Conservation (phyloP, 1,284 basidiomycete genomes). For the Trichosporon coremiiforme region DNA sequence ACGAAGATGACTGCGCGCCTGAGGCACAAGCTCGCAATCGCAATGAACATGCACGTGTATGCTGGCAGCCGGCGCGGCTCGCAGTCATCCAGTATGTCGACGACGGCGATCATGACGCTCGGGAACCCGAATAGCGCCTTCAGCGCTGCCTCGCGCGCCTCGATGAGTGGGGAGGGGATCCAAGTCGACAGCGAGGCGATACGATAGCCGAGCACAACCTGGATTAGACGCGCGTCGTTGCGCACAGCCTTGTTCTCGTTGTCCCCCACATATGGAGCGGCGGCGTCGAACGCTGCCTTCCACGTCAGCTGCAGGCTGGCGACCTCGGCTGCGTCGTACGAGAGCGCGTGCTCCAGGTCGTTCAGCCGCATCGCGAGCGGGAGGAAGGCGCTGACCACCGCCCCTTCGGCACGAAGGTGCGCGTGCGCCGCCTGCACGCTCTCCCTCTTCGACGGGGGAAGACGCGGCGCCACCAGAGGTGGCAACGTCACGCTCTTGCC, state of each 20-base stretch:
- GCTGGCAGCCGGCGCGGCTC: background rate
- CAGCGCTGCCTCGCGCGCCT: conserved; percentile 11
- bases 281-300: conserved; percentile 15
- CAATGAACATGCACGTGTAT: conserved; percentile 1
- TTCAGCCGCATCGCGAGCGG: conserved; percentile 20
- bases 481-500: conserved; percentile 16
- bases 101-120: conserved; percentile 13
- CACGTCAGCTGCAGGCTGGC: conserved; percentile 15
- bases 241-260: background rate
- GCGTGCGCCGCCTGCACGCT: conserved; percentile 23
- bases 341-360: conserved; percentile 20
- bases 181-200: conserved; percentile 24
- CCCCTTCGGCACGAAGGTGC: conserved; percentile 27
- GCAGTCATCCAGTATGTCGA: conserved; percentile 1
- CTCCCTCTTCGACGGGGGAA: conserved; percentile 23
- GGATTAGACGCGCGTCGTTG: conserved; percentile 25
- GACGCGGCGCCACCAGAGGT: conserved; percentile 21
- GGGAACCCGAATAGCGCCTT: background rate
- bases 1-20: background rate
- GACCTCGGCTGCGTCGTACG: conserved; percentile 12
- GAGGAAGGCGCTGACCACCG: conserved; percentile 20
- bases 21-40: background rate
- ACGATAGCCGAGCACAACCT: conserved; percentile 24
- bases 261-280: conserved; percentile 1
- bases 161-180: conserved; percentile 29